Evolutionary conservation across 75 land plant genomes (phyloP).

Genomic region (Pseudotsuga menziesii): DNA sequence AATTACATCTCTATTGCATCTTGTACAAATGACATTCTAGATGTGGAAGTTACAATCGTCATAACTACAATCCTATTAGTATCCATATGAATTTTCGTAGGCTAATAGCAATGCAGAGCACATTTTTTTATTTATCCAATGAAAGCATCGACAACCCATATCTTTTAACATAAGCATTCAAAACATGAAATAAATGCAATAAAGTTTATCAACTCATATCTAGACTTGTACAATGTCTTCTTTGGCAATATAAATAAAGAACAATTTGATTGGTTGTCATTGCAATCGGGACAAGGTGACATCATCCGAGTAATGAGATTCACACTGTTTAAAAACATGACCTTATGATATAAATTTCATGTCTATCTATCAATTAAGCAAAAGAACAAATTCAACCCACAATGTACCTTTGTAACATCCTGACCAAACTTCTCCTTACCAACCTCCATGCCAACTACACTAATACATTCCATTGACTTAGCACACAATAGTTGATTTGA

Average conservation of each 20-base stretch:
- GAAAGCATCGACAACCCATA: too few relatives aligned
- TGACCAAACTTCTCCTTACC: constrained; percentile 21
- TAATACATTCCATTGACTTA: constrained; percentile 31
- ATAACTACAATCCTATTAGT: background rate
- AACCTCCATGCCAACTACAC: constrained; percentile 24
- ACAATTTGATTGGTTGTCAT: too few relatives aligned
- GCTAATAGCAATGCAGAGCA: background rate
- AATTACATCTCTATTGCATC: background rate
- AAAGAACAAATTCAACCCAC: background rate
- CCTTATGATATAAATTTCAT: background rate
- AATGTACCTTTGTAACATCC: constrained; percentile 15
- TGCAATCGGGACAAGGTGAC: too few relatives aligned
- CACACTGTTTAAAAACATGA: too few relatives aligned
- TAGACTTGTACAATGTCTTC: too few relatives aligned
- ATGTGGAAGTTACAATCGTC: background rate
- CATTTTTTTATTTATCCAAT: too few relatives aligned
- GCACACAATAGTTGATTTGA: constrained; percentile 27
- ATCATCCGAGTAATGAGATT: too few relatives aligned
- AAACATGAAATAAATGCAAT: too few relatives aligned
- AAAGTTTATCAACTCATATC: too few relatives aligned
- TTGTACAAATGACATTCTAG: background rate
- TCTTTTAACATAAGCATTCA: too few relatives aligned
- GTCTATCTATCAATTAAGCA: background rate
- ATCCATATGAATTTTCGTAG: background rate
- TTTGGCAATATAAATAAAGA: too few relatives aligned